Evolutionary conservation across 495 filamentous ascomycete genomes (phyloP).

Genomic region (Echria macrotheca): DNA sequence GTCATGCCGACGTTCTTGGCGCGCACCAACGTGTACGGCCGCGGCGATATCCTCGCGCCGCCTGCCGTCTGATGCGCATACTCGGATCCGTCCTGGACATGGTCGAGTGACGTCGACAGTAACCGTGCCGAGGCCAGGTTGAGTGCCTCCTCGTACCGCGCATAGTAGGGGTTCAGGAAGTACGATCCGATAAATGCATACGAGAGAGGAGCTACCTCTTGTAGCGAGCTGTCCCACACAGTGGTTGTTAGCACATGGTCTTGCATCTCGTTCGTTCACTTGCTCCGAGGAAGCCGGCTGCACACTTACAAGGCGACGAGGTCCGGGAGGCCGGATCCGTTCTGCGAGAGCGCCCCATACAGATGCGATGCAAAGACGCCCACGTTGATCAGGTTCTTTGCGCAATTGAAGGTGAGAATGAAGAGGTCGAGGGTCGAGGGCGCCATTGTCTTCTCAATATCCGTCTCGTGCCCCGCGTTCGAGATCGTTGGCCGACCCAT

Average conservation of each 20-base stretch:
- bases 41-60: neutral
- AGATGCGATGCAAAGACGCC: conserved; percentile 64
- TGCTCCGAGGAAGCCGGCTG: too few relatives aligned
- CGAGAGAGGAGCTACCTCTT: conserved; percentile 83
- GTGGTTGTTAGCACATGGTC: too few relatives aligned
- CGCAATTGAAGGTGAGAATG: conserved; percentile 89
- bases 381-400: conserved; percentile 56
- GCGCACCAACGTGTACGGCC: conserved; percentile 43
- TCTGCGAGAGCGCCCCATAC: conserved; percentile 58
- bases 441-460: conserved; percentile 18
- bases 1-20: conserved; percentile 81
- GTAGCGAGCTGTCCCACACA: conserved; percentile 54
- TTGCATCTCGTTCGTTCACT: too few relatives aligned
- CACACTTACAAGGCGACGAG: conserved; percentile 58
- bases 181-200: conserved; percentile 83
- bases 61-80: neutral
- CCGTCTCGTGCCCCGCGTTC: neutral
- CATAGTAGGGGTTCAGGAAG: conserved; percentile 69
- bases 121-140: conserved; percentile 51
- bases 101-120: conserved; percentile 15
- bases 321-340: conserved; percentile 51
- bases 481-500: conserved; percentile 12
- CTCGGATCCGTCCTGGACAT: neutral
- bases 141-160: conserved; percentile 60
- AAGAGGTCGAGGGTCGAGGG: conserved; percentile 51